These are phyloP conservation scores for Mortierella sp. DNA, from an alignment of 371 early-diverging fungal genomes.

Conservation along the genomic window DNA sequence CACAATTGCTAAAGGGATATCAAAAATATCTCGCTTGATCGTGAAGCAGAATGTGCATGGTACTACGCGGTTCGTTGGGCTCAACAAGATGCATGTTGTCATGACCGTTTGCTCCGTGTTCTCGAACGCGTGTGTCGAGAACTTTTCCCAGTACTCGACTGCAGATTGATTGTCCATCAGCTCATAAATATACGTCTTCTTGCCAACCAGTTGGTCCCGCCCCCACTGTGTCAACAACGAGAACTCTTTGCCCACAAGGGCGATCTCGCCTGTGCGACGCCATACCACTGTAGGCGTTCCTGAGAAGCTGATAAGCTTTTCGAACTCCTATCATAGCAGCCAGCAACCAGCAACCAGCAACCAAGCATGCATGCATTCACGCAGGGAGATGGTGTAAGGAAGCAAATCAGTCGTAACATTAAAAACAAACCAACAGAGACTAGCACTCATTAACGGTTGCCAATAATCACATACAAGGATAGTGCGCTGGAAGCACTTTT, in stretches of 20 bases:
- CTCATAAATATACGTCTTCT: slow-evolving; percentile 85
- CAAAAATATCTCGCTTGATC: slow-evolving; percentile 91
- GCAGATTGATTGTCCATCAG: slow-evolving; percentile 90
- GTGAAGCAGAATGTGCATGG: slow-evolving; percentile 93
- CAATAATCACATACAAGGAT: slow-evolving; percentile 78
- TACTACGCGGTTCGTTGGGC: slow-evolving; percentile 71
- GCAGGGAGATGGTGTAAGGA: too few species aligned
- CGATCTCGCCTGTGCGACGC: slow-evolving; percentile 93
- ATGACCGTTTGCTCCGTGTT: slow-evolving; percentile 85
- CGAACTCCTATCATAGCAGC: slow-evolving; percentile 88
- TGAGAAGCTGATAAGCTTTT: slow-evolving; percentile 88
- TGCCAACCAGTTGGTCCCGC: slow-evolving; percentile 75
- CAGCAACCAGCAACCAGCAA: too few species aligned
- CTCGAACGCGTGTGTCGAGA: slow-evolving; percentile 89
- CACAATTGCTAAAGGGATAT: slow-evolving; percentile 85
- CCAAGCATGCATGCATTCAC: too few species aligned
- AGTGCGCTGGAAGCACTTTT: slow-evolving; percentile 91
- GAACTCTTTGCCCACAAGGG: slow-evolving; percentile 92
- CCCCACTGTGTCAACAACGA: slow-evolving; percentile 88
- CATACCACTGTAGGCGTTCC: slow-evolving; percentile 96
- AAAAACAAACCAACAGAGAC: not conserved
- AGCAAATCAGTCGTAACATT: too few species aligned
- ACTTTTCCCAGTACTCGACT: slow-evolving; percentile 93
- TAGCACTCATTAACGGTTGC: too few species aligned
- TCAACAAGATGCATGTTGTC: slow-evolving; percentile 77